These are phyloP conservation scores for Lasiosphaeriaceae sp. DNA, from an alignment of 495 filamentous ascomycete species.

Conservation along the genomic window DNA sequence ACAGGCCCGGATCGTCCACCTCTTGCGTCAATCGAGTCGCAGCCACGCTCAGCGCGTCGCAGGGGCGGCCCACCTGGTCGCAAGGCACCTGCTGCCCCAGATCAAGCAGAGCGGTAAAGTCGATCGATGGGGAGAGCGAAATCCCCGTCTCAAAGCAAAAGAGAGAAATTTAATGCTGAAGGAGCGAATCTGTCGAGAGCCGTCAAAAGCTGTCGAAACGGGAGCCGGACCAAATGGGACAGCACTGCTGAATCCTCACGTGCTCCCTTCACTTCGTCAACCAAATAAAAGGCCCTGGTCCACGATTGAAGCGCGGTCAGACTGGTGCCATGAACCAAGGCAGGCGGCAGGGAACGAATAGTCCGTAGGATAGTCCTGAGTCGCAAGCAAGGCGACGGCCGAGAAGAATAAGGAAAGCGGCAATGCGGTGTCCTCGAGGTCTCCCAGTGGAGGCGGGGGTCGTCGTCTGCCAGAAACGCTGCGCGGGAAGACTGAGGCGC, in stretches of 20 bases:
- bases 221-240: conserved; percentile 18
- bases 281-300: conserved; percentile 3
- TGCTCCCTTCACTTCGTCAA: neutral
- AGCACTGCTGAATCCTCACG: conserved; percentile 35
- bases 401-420: neutral
- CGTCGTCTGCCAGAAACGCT: conserved; percentile 2
- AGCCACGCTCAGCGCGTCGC: conserved; percentile 18
- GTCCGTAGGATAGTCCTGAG: neutral
- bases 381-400: neutral
- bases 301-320: conserved; percentile 1
- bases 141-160: neutral
- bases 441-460: neutral
- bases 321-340: conserved; percentile 1
- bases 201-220: neutral
- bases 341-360: neutral
- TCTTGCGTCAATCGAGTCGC: conserved; percentile 20
- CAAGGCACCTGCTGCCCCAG: conserved; percentile 14
- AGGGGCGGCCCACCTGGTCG: conserved; percentile 20
- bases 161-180: neutral
- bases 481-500: conserved; percentile 5
- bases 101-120: neutral
- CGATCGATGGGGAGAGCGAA: conserved; percentile 1
- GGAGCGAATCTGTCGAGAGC: conserved; percentile 7
- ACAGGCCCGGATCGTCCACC: conserved; percentile 8
- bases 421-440: neutral